Evolutionary conservation across 1,139 yeast genomes (phyloP), one percentile per base, ranked within the genome.

Genomic region (Diutina sp.): DNA sequence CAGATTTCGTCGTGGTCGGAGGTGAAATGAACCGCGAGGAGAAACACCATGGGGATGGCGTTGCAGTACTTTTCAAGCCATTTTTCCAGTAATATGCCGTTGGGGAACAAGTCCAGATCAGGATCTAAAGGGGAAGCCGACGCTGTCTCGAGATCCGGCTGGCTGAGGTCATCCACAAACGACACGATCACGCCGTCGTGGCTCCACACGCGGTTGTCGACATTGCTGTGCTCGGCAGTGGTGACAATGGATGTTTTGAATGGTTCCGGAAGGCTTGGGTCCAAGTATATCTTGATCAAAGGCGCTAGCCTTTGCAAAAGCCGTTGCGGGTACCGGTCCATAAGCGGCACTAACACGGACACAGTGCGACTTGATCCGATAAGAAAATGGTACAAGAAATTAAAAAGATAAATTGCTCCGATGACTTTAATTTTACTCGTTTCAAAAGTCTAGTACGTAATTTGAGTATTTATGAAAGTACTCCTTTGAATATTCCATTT

Each of bases 1-100:
- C 57, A 60, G 3, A 66, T 67, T 9, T 59, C 63, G 6, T 59
- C 63, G 11, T 58, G 44, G 14, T 62, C 62, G 2, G 53, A 58
- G 2, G 65, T 62, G 35, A 74, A 60, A 8, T 60, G 58, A 32
- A 65, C 60, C 0, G 65, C 60, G 45, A 66, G 63, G 4, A 76
- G 62, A 46, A 67, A 61, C 6, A 69, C 74, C 65, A 72, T 74
- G 2, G 80, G 79, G n/a, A 70, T 56, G 11, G 64, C 60, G 3
- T 63, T 53, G 7, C 62, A 59, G 59, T 76, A 76, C 61, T 74
- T 75, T 35, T 59, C 58, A 55, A 76, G 68, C 80, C 80, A 76
- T 38, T 63, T 60, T 1, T 60, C 59, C 9, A 73, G 67, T 9
- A 76, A 60, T 7, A 76, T 69, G 0, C 80, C 80, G 59, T 76